phyloP scores from a whole-genome alignment of 1,284 basidiomycete genomes.

The Tilletia caries region DNA sequence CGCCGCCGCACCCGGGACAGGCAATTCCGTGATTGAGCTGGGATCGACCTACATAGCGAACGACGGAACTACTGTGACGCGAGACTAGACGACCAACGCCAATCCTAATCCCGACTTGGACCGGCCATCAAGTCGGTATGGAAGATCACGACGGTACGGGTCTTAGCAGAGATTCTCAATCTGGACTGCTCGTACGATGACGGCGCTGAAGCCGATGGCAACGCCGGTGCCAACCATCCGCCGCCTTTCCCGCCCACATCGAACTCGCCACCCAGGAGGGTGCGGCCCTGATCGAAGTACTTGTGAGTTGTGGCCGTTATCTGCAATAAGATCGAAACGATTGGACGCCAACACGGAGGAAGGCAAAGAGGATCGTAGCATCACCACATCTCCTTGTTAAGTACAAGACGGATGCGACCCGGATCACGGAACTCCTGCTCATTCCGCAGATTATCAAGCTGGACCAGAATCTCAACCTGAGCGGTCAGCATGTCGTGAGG shows the following conservation, averaged over 20 bases:
- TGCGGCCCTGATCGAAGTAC: slow-evolving; percentile 72
- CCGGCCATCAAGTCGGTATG: slow-evolving; percentile 86
- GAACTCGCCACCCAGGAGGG: slow-evolving; percentile 73
- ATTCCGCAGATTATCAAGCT: slow-evolving; percentile 83
- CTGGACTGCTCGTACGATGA: slow-evolving; percentile 75
- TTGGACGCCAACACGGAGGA: slow-evolving; percentile 79
- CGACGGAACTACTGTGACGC: too few species aligned
- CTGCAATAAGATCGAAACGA: slow-evolving; percentile 69
- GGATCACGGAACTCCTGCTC: slow-evolving; percentile 75
- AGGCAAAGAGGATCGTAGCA: too few species aligned
- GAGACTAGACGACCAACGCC: too few species aligned
- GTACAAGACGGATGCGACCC: slow-evolving; percentile 79
- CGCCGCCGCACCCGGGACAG: too few species aligned
- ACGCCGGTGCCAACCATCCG: neutral
- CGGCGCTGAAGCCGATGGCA: slow-evolving; percentile 32
- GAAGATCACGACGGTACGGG: slow-evolving; percentile 80
- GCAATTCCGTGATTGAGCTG: too few species aligned
- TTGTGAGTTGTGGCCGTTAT: slow-evolving; percentile 67
- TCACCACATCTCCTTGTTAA: slow-evolving; percentile 85
- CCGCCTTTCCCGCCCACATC: neutral
- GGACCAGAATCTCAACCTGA: slow-evolving; percentile 89
- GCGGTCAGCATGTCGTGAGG: slow-evolving; percentile 71
- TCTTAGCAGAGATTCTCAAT: slow-evolving; percentile 73
- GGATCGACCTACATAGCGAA: too few species aligned
- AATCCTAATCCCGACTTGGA: too few species aligned